Evolutionary conservation across 129 eudicot genomes (phyloP), one percentile per base, ranked within the genome.

Genomic region (Saposhnikovia divaricata): DNA sequence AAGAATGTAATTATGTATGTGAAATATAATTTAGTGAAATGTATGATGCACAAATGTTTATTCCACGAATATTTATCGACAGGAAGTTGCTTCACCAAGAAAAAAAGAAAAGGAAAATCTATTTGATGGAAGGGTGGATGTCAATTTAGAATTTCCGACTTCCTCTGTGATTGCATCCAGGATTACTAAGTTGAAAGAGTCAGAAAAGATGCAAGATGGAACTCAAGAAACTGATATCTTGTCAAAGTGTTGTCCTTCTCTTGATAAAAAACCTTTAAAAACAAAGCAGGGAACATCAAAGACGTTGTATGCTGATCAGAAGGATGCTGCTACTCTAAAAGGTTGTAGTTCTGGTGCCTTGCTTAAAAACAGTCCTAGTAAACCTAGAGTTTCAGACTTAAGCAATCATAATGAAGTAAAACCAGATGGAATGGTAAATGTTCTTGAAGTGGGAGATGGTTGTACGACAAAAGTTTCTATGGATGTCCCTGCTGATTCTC

Each of bases 71-170:
- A 14, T 73, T 15, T 72, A 3, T 84, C 19, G 43, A 31, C 85
- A 91, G 95, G 95, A 78, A 70, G 80, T 65, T 42, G 84, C 83
- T 59, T 88, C 90, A 72, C 85, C 98, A 8, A 82, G 79, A 83
- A 89, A 87, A 66, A 75, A 55, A 38, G 92, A 88, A 66, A 94
- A 91, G 82, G 98, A 91, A 83, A 94, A 94, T 88, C 80, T 85
- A 12, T 75, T 87, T 81, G 91, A 89, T 80, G 94, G 88, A 42
- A 75, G 84, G 69, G 46, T 84, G 18, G 86, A 86, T 80, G 40
- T 55, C 74, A 87, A 82, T 75, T 68, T 82, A 16, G 70, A 84
- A 42, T 80, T 88, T 55, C 40, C 59, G 9, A 77, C 85, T 76
- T 63, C 19, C 11, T 76, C 70, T 78, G 79, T 76, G 38, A 78